Base-by-base conservation (phyloP, 2,329 filamentous ascomycete genomes). In the Venturia nashicola region DNA sequence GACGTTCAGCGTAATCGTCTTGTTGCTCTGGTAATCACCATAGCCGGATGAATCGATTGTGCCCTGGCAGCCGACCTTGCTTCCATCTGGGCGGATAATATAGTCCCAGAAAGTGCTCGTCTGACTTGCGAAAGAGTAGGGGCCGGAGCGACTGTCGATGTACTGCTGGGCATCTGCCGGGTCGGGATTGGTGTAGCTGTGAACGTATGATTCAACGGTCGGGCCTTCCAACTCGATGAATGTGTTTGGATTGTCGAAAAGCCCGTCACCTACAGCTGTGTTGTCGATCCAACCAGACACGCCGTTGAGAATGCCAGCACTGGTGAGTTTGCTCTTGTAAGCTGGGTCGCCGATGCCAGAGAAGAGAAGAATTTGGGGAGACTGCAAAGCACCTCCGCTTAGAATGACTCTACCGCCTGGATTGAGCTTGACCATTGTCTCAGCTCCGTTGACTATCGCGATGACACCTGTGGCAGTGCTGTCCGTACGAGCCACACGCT, bases 211-310 rank as follows among this genome's bases (percentile, higher is more conserved):
- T n/a, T 77, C 64, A 59, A 83, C 70, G 2, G 70, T 66, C 1
- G 78, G 73, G 3, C 71, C 71, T 1, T 74, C 74, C 1, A 82
- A 72, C 67, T 80, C 77, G 69, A 82, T 79, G 66, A 79, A 81
- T 1, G 80, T 83, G 66, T 83, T 82, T 5, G 82, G 80, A 68
- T 83, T 83, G 68, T 83, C 81, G 66, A 82, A 83, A 36, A 83
- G 76, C 42, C 77, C 77, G 16, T 76, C 72, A 54, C 81, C 81
- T 4, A 84, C 76, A 5, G 75, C 73, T 0, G 74, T 74, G 68
- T 80, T 80, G 69, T 79, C 76, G 65, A 83, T 76, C 80, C 80
- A 83, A 8, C 72, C 70, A 2, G 76, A 65, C 5, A 71, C 65
- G 3, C 66, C 64, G 2, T 71, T 70, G 5, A 79, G 70, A 12